Percentiles rank a stretch among this genome's conserved stretches.
These are phyloP conservation scores for Apodospora peruviana DNA, from an alignment of 495 filamentous ascomycete species.

Conservation along the genomic window DNA sequence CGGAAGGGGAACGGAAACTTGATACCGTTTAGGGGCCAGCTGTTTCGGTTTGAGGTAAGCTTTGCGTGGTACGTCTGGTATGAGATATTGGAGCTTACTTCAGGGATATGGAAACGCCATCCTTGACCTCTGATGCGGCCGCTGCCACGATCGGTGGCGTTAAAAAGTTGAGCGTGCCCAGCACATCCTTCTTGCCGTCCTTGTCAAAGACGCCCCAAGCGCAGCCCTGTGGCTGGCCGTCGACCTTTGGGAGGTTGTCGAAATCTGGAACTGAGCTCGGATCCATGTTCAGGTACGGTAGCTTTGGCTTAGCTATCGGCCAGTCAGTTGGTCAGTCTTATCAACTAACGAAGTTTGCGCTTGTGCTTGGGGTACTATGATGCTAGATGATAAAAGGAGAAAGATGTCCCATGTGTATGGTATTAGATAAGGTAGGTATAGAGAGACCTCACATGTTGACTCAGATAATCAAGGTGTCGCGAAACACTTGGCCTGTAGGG, in stretches of 20 bases:
- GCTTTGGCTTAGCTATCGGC: no score
- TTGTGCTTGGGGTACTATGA: no score
- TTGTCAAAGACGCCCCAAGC: constrained; percentile 64
- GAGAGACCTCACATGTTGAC: no score
- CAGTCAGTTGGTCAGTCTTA: no score
- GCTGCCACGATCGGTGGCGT: constrained; percentile 49
- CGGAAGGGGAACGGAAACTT: constrained; percentile 46
- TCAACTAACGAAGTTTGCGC: no score
- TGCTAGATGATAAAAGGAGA: no score
- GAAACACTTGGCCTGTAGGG: no score
- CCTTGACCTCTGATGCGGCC: constrained; percentile 45
- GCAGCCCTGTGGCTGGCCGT: constrained; percentile 57
- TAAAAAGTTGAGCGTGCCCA: constrained; percentile 55
- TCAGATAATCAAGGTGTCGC: no score
- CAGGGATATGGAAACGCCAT: constrained; percentile 53
- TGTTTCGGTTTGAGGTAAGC: constrained; percentile 2
- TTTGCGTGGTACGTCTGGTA: neutral
- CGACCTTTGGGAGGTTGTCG: constrained; percentile 53
- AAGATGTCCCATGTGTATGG: no score
- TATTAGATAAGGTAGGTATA: no score
- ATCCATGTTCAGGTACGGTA: no score
- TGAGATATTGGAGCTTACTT: constrained; percentile 37
- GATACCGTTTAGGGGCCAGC: constrained; percentile 42
- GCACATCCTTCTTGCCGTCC: constrained; percentile 52
- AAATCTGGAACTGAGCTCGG: constrained; percentile 39